Evolutionary conservation across 2,329 filamentous ascomycete genomes (phyloP).

Genomic region (Cercospora janseana): DNA sequence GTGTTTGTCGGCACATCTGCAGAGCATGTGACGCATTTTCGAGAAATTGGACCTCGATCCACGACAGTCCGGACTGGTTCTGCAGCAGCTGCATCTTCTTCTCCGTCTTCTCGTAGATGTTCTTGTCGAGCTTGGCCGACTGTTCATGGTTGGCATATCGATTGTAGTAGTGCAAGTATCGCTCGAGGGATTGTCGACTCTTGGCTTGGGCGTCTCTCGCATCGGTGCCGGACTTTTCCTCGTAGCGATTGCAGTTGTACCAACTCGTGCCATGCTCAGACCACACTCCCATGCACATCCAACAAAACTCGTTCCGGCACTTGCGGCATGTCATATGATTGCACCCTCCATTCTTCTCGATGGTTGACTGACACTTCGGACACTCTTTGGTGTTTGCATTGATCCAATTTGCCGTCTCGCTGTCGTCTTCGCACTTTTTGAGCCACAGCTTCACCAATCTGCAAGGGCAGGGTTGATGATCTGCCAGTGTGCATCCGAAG

Average conservation of each 20-base stretch:
- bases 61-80: constrained; percentile 90
- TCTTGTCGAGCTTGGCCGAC: constrained; percentile 92
- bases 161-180: constrained; percentile 99
- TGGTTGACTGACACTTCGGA: constrained; percentile 91
- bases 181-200: constrained; percentile 83
- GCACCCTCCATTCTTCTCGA: constrained; percentile 97
- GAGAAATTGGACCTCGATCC: constrained; percentile 98
- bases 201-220: constrained; percentile 89
- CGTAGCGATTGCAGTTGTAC: constrained; percentile 98
- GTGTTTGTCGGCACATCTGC: constrained; percentile 93
- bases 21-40: constrained; percentile 89
- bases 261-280: constrained; percentile 97
- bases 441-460: constrained; percentile 90
- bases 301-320: constrained; percentile 95
- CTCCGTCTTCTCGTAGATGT: constrained; percentile 93
- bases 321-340: constrained; percentile 98
- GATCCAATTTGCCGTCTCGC: constrained; percentile 98
- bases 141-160: constrained; percentile 98
- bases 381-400: constrained; percentile 99
- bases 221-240: constrained; percentile 90
- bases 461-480: constrained; percentile 93
- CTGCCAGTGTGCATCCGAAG: constrained; percentile 84
- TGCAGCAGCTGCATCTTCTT: constrained; percentile 99
- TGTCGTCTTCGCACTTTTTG: constrained; percentile 97
- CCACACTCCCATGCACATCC: constrained; percentile 99